A percentile compares a stretch with the other conserved stretches of the same genome.
These are phyloP conservation scores for Dysphania ambrosioides DNA, from an alignment of 148 eudicot species.

Conservation along the genomic window DNA sequence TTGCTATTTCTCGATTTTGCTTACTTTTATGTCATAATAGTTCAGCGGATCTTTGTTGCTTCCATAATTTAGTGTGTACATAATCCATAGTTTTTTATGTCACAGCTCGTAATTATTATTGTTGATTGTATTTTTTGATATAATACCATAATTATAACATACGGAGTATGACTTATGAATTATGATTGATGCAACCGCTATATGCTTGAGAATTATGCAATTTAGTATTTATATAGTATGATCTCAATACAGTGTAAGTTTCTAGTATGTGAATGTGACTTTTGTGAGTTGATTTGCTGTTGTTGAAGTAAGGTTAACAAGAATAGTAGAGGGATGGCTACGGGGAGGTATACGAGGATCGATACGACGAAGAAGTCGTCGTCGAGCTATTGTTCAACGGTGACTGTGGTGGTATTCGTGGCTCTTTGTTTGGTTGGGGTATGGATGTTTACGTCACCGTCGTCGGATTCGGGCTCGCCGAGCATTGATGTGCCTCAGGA, in stretches of 20 bases:
- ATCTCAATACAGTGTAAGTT: too few species aligned
- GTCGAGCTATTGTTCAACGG: slow-evolving; percentile 58
- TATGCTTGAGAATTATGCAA: background rate
- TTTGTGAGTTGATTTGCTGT: slow-evolving; percentile 9
- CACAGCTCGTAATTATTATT: too few species aligned
- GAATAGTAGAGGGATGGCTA: slow-evolving; percentile 43
- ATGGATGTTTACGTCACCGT: slow-evolving; percentile 72
- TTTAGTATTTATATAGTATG: too few species aligned
- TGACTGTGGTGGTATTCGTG: slow-evolving; percentile 57
- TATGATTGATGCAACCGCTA: background rate
- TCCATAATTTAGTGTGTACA: background rate
- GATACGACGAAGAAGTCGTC: slow-evolving; percentile 71
- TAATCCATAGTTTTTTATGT: too few species aligned
- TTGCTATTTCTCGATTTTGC: background rate
- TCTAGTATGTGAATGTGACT: too few species aligned
- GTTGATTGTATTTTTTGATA: too few species aligned
- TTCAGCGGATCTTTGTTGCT: slow-evolving; percentile 7
- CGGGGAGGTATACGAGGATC: slow-evolving; percentile 59
- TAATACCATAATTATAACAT: too few species aligned
- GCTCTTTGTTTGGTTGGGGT: slow-evolving; percentile 74
- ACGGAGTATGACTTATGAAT: too few species aligned
- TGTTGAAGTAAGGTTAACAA: slow-evolving; percentile 31
- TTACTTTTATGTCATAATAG: slow-evolving; percentile 16
- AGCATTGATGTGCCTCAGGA: slow-evolving; percentile 44
- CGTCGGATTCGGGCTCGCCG: slow-evolving; percentile 46